Conservation (phyloP, 805 yeast genomes). For the Hagleromyces aurorensis region DNA sequence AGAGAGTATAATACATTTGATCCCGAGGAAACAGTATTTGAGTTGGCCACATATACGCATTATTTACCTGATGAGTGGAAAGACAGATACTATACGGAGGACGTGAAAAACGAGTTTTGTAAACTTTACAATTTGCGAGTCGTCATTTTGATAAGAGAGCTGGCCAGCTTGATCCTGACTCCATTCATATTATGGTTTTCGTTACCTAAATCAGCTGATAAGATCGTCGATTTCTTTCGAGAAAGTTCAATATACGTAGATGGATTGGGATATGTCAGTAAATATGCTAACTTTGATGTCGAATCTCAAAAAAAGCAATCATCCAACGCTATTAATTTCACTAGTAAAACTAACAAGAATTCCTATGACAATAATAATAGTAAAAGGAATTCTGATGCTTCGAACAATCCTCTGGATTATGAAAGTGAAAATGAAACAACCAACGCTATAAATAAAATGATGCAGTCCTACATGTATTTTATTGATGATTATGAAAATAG, state of each 20-base stretch:
- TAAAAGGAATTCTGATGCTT: constrained; percentile 7
- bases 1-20: constrained; percentile 71
- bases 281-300: constrained; percentile 86
- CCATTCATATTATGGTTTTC: constrained; percentile 89
- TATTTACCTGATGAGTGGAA: constrained; percentile 86
- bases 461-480: constrained; percentile 81
- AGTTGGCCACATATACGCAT: constrained; percentile 83
- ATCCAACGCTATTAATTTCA: constrained; percentile 36
- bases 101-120: constrained; percentile 78
- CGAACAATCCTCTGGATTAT: constrained; percentile 9
- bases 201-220: constrained; percentile 62
- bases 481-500: constrained; percentile 69
- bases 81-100: constrained; percentile 73
- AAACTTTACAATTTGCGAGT: constrained; percentile 67
- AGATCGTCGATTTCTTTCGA: constrained; percentile 82
- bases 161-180: constrained; percentile 71
- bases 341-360: constrained; percentile 18
- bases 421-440: constrained; percentile 11
- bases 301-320: constrained; percentile 56
- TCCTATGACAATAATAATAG: constrained; percentile 5
- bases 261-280: constrained; percentile 91
- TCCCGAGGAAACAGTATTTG: constrained; percentile 78
- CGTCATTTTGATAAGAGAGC: constrained; percentile 62
- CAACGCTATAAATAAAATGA: constrained; percentile 71
- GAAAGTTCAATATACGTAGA: constrained; percentile 87